Evolutionary conservation across 164 flowering plant species (phyloP).

Genomic region (Dillenia suffruticosa): DNA sequence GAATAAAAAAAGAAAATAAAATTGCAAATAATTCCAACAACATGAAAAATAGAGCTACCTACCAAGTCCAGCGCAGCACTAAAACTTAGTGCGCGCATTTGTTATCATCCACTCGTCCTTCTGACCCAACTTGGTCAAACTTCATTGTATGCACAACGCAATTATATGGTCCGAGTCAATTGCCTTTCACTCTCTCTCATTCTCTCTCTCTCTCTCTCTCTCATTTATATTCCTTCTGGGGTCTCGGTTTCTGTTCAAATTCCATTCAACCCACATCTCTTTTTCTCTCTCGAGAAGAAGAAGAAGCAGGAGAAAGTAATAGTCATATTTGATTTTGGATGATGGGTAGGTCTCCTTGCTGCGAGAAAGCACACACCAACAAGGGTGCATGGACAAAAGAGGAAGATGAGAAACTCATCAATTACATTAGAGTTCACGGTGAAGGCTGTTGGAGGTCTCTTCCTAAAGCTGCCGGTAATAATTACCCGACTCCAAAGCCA

Average conservation of each 20-base stretch:
- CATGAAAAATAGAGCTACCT: slow-evolving; percentile 25
- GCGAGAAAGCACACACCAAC: slow-evolving; percentile 9
- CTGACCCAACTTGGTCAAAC: slow-evolving; percentile 30
- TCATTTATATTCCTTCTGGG: neutral
- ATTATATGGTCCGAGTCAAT: slow-evolving; percentile 14
- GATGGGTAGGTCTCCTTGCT: slow-evolving; percentile 34
- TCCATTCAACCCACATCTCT: neutral
- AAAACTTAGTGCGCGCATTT: slow-evolving; percentile 10
- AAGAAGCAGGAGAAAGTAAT: too few relatives aligned
- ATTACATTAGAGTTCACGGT: slow-evolving; percentile 23
- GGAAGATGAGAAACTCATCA: slow-evolving; percentile 26
- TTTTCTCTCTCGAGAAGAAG: slow-evolving; percentile 1
- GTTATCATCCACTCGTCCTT: slow-evolving; percentile 16
- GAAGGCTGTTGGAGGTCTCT: slow-evolving; percentile 32
- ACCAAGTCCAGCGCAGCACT: slow-evolving; percentile 15
- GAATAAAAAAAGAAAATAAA: neutral
- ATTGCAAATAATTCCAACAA: slow-evolving; percentile 3
- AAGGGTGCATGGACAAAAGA: slow-evolving; percentile 35
- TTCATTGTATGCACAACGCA: neutral
- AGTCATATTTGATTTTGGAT: neutral
- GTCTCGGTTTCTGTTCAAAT: neutral
- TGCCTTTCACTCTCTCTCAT: slow-evolving; percentile 7
- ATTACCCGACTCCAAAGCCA: neutral
- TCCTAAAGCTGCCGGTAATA: slow-evolving; percentile 26
- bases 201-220: neutral